Conservation (phyloP, 495 filamentous ascomycete genomes). For the Bryoglossum gracile region DNA sequence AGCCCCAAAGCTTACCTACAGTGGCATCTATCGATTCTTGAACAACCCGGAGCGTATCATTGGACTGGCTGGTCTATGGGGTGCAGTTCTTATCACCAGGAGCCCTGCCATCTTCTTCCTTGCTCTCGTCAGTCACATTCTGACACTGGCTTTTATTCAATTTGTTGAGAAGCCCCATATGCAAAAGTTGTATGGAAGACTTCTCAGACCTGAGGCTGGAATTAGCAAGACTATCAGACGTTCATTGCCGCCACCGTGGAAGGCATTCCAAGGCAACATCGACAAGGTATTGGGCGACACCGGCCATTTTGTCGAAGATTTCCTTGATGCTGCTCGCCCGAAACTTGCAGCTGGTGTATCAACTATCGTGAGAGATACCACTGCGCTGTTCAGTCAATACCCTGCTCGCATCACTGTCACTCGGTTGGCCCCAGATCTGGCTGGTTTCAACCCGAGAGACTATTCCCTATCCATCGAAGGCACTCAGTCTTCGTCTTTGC, state of each 20-base stretch:
- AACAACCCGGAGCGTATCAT: slow-evolving; percentile 96
- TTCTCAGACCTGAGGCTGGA: slow-evolving; percentile 78
- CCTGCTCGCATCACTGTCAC: slow-evolving; percentile 83
- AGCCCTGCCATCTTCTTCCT: slow-evolving; percentile 76
- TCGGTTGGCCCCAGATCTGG: slow-evolving; percentile 70
- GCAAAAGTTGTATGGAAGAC: slow-evolving; percentile 91
- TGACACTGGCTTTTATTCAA: slow-evolving; percentile 82
- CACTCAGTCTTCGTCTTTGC: slow-evolving; percentile 39
- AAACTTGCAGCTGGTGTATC: slow-evolving; percentile 82
- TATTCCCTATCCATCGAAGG: slow-evolving; percentile 74
- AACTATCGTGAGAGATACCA: slow-evolving; percentile 81
- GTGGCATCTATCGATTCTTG: slow-evolving; percentile 93
- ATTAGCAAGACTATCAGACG: slow-evolving; percentile 83
- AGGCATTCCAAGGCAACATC: slow-evolving; percentile 68
- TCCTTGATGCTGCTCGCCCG: slow-evolving; percentile 79
- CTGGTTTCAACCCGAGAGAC: slow-evolving; percentile 74
- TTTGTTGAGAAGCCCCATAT: slow-evolving; percentile 95
- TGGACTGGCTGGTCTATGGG: slow-evolving; percentile 94
- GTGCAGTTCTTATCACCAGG: slow-evolving; percentile 84
- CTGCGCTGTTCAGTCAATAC: slow-evolving; percentile 79
- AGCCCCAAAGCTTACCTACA: slow-evolving; percentile 82
- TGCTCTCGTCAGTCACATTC: slow-evolving; percentile 75
- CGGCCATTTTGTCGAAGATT: slow-evolving; percentile 80
- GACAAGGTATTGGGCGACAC: slow-evolving; percentile 82
- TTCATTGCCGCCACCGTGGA: slow-evolving; percentile 73